Evolutionary conservation across 2,329 filamentous ascomycete genomes (phyloP), one percentile per base, ranked within the genome.

Genomic region (Colletotrichum agaves): DNA sequence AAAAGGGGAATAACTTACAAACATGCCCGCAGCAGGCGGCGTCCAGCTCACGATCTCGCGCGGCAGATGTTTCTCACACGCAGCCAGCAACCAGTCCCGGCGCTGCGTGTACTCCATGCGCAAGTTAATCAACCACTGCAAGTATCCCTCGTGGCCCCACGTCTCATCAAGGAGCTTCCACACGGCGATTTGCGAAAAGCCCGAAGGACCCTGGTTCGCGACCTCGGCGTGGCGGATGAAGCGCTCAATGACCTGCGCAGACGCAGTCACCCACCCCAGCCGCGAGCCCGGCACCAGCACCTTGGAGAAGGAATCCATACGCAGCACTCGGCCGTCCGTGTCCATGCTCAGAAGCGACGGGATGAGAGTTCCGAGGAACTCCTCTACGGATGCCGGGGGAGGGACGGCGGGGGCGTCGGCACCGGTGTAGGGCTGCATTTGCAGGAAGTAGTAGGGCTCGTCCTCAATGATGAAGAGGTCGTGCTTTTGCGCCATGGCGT

Each of bases 241-340:
- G 43, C 92, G 87, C 78, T 97, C 92, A 65, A 97, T 82, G 66
- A 99, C 85, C 81, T 98, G 91, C 74, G 91, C 91, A 2, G 92
- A 92, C 0, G 90, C 95, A 0, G 95, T 97, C 66, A 98, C 87
- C 95, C 96, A 99, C 46, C 94, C 94, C 44, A 91, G 81, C 49
- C 94, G 88, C 13, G 91, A 90, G 8, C 94, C 94, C 0, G 95
- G 94, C 0, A 93, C 87, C 35, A 97, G 85, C 1, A 97, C 93
- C 81, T 98, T 98, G 74, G 93, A 97, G 81, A 98, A 97, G 0
- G 93, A 97, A 77, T 98, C 94, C 79, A 98, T 87, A 39, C 94
- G 91, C 82, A 97, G 85, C 39, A 98, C 94, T 69, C 94, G 91
- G 7, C 94, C 95, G 77, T 97, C 94, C 1, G 88, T 84, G 76